Evolutionary conservation across 1,284 basidiomycete species (phyloP).

Genomic region (Cystobasidiaceae sp.): DNA sequence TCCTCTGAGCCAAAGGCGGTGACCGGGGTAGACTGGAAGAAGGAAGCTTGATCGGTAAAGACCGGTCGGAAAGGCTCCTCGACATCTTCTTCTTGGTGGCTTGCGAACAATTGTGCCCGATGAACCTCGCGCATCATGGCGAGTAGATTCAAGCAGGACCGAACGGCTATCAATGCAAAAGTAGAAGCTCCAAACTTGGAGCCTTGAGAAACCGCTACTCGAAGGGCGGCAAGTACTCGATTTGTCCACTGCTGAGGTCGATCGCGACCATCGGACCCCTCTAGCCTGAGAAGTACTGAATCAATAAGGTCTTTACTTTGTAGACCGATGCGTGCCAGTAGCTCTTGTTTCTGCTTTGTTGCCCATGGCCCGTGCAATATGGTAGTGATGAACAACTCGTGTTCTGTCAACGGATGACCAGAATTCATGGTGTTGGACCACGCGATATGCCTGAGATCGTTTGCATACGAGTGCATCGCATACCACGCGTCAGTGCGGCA

Average conservation of each 20-base stretch:
- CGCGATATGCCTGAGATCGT: conserved; percentile 19
- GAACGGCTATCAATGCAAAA: conserved; percentile 31
- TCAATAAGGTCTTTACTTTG: conserved; percentile 31
- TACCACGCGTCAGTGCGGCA: conserved; percentile 3
- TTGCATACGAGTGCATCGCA: conserved; percentile 17
- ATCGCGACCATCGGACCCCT: conserved; percentile 8
- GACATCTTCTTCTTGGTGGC: neutral
- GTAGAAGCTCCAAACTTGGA: conserved; percentile 29
- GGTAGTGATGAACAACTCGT: conserved; percentile 32
- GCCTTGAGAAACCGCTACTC: conserved; percentile 8
- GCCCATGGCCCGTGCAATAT: conserved; percentile 21
- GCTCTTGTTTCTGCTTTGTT: conserved; percentile 29
- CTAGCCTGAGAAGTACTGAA: neutral
- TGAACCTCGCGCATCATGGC: conserved; percentile 25
- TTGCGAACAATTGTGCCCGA: conserved; percentile 20
- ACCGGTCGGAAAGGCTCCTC: conserved; percentile 26
- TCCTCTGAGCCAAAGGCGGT: neutral
- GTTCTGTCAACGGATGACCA: conserved; percentile 32
- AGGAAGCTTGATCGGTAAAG: neutral
- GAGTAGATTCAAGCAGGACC: conserved; percentile 8
- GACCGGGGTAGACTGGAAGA: neutral
- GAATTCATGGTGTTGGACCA: conserved; percentile 28
- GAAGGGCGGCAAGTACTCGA: conserved; percentile 1
- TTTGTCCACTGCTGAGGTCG: conserved; percentile 24
- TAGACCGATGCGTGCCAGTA: conserved; percentile 11